Evolutionary conservation across 164 flowering plant species (phyloP).

Genomic region (Tetrastigma voinierianum): DNA sequence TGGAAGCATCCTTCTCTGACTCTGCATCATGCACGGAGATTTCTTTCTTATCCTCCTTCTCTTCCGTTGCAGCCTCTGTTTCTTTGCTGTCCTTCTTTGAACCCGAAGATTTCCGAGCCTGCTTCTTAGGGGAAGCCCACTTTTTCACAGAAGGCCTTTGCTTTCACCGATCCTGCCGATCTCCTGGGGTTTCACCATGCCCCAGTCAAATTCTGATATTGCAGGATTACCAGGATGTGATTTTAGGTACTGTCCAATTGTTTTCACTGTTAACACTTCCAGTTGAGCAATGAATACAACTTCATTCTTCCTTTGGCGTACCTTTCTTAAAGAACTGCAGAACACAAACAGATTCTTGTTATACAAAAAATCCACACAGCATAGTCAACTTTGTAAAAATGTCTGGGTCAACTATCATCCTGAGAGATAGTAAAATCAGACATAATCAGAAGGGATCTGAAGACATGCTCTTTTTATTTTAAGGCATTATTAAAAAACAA

Average conservation of each 20-base stretch:
- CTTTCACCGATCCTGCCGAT: constrained; percentile 76
- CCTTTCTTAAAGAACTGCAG: constrained; percentile 64
- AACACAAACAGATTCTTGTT: background rate
- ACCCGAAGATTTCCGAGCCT: constrained; percentile 39
- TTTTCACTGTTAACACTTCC: constrained; percentile 66
- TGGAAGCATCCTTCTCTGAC: constrained; percentile 8
- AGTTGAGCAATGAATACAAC: constrained; percentile 64
- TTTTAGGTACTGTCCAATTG: constrained; percentile 83
- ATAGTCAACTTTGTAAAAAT: too few relatives aligned
- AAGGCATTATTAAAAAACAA: too few relatives aligned
- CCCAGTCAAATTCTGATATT: constrained; percentile 75
- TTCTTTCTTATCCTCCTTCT: constrained; percentile 28
- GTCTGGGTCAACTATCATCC: too few relatives aligned
- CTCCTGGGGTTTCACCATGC: constrained; percentile 87
- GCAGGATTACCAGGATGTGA: constrained; percentile 68
- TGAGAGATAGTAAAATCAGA: too few relatives aligned
- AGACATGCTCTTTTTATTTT: too few relatives aligned
- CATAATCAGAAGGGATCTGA: too few relatives aligned
- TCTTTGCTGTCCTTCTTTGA: constrained; percentile 38
- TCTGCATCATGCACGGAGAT: constrained; percentile 25
- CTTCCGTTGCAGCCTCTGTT: constrained; percentile 30
- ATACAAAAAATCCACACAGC: background rate
- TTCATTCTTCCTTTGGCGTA: constrained; percentile 71
- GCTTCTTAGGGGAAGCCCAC: constrained; percentile 43
- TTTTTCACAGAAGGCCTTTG: constrained; percentile 54